These are phyloP conservation scores for Raddia guianensis DNA, from an alignment of 176 grass and related monocot species.

Conservation along the genomic window DNA sequence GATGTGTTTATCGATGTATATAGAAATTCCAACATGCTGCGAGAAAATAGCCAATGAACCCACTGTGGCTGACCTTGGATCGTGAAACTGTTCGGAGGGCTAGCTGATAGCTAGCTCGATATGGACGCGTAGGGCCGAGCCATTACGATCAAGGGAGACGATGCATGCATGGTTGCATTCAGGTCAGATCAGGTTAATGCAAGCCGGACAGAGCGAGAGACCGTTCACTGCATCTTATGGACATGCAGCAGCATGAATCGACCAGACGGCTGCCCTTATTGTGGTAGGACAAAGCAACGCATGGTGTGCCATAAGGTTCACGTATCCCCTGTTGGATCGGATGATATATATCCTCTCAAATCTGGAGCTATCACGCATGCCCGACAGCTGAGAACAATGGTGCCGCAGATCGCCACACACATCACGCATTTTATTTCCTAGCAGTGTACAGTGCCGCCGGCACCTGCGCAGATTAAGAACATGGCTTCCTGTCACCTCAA, in stretches of 20 bases:
- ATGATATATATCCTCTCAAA: background rate
- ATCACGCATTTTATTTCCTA: background rate
- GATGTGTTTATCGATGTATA: too few species aligned
- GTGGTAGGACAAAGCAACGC: slow-evolving; percentile 33
- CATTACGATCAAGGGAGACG: background rate
- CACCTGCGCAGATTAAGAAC: background rate
- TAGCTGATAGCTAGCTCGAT: background rate
- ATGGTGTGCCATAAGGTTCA: slow-evolving; percentile 44
- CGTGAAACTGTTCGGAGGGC: background rate
- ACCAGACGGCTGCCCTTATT: background rate
- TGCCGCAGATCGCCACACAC: background rate
- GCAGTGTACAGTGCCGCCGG: background rate
- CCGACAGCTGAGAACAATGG: slow-evolving; percentile 9
- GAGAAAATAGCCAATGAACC: background rate
- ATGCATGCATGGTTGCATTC: background rate
- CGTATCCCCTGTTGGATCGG: slow-evolving; percentile 2
- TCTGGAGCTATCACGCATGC: background rate
- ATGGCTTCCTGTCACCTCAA: background rate
- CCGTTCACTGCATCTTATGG: background rate
- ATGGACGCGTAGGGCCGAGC: slow-evolving; percentile 14
- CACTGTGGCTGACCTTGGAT: background rate
- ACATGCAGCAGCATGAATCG: background rate
- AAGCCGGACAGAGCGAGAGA: background rate
- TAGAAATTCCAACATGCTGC: background rate
- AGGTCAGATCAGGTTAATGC: slow-evolving; percentile 27